Percentiles rank a stretch among this genome's conserved stretches.
These are phyloP conservation scores for Mytilinidion resinicola DNA, from an alignment of 495 filamentous ascomycete species.

Conservation along the genomic window DNA sequence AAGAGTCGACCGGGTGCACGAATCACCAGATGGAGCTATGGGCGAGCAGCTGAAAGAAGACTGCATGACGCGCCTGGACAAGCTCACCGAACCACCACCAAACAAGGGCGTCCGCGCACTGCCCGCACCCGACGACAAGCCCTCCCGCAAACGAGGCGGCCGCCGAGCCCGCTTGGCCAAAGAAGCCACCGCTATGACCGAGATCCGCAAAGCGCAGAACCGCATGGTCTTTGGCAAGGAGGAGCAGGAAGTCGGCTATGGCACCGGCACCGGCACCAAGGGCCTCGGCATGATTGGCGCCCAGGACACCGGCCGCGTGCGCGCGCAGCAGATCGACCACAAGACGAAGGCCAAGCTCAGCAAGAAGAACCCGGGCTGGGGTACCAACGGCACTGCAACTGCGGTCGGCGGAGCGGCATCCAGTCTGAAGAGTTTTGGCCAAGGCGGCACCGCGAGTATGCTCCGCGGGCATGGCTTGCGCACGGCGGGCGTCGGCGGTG, in stretches of 20 bases:
- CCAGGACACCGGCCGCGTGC: conserved; percentile 76
- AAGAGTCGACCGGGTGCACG: conserved; percentile 81
- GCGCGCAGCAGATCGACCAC: conserved; percentile 84
- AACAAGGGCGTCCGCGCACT: conserved; percentile 84
- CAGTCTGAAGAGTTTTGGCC: conserved; percentile 70
- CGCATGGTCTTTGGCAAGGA: conserved; percentile 94
- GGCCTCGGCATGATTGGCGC: conserved; percentile 95
- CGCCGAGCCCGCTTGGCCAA: conserved; percentile 90
- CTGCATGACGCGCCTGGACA: conserved; percentile 84
- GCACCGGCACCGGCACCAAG: conserved; percentile 74
- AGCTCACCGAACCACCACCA: conserved; percentile 86
- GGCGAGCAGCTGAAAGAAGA: conserved; percentile 79
- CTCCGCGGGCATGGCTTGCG: conserved; percentile 68
- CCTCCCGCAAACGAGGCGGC: conserved; percentile 85
- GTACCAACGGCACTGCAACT: conserved; percentile 54
- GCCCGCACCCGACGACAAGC: conserved; percentile 94
- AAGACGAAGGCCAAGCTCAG: conserved; percentile 85
- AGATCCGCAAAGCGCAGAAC: conserved; percentile 93
- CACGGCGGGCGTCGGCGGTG: conserved; percentile 66
- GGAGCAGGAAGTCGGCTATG: conserved; percentile 90
- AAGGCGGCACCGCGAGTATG: conserved; percentile 58
- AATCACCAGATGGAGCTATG: conserved; percentile 69
- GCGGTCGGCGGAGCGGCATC: conserved; percentile 52
- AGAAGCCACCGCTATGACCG: conserved; percentile 95
- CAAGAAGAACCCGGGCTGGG: conserved; percentile 97